Evolutionary conservation across 2,329 filamentous ascomycete species (phyloP), one percentile per base, ranked within the genome.

Genomic region (Beauveria brongniartii): DNA sequence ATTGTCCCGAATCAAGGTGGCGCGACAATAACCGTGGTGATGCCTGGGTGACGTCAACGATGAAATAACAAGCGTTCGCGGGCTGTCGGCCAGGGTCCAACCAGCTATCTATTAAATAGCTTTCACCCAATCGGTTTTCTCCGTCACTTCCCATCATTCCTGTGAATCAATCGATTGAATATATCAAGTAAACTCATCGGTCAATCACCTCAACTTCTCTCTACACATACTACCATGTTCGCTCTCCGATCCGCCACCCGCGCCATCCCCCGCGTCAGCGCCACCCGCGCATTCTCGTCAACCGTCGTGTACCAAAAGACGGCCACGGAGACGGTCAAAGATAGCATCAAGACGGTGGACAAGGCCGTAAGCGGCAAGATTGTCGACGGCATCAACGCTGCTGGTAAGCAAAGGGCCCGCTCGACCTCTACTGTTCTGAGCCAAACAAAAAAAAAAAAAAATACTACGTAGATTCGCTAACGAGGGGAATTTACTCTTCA

Each of bases 321-420:
- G 10, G 74, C 78, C 3, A 74, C 80, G 56, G 82, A 86, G 61
- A 66, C 77, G 0, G 80, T 82, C 66, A 88, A 86, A 72, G 83
- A 87, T 63, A 78, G 78, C 3, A 71, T 83, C 61, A 85, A 87
- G 73, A 74, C 73, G 6, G 82, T 86, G 6, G 83, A 88, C 73
- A 78, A 82, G 34, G 78, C 75, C 55, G 82, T 88, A 47, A 80
- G 81, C 62, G 80, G 85, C 69, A 86, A 84, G 69, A 69, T 88
- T 20, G 81, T 86, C 30, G 81, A 83, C 44, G 83, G 82, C 18
- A 84, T 88, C 69, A 77, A 88, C 65, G 74, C 77, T 52, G 80
- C 80, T 54, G 71, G 85, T 86, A 76, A 62, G 80, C 76, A 28
- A 37, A 2, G 34, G 22, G 14, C 26, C 18, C 46, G 12, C 34